phyloP scores from a whole-genome alignment of 176 grass and related monocot genomes.

The Coix lacrymajobi region DNA sequence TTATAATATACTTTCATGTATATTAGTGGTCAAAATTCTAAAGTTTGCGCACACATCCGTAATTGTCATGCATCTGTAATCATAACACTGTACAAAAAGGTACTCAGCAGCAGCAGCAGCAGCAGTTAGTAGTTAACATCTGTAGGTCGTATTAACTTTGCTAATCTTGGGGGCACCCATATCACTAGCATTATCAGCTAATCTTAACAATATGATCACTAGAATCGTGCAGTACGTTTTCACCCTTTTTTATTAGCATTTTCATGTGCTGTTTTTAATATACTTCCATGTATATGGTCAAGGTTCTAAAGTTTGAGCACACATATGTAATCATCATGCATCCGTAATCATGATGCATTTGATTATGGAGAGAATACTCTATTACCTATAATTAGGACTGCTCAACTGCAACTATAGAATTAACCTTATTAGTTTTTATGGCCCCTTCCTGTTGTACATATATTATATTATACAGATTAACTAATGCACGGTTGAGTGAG shows the following conservation, averaged over 20 bases:
- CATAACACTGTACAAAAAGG: neutral
- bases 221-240: neutral
- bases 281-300: neutral
- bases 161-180: neutral
- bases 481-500: neutral
- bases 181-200: neutral
- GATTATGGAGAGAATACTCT: neutral
- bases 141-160: neutral
- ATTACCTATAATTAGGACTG: neutral
- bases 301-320: neutral
- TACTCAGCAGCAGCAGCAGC: too few relatives aligned
- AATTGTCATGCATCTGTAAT: too few relatives aligned
- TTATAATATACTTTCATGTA: too few relatives aligned
- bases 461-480: neutral
- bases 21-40: too few relatives aligned
- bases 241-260: too few relatives aligned
- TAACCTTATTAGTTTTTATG: neutral
- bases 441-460: neutral
- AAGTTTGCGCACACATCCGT: too few relatives aligned
- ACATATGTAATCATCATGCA: neutral
- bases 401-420: neutral
- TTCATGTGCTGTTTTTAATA: neutral
- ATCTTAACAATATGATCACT: neutral
- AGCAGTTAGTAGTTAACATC: neutral
- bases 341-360: too few relatives aligned